Evolutionary conservation across 129 eudicot genomes (phyloP), one percentile per base, ranked within the genome.

Genomic region (Erigeron canadensis): DNA sequence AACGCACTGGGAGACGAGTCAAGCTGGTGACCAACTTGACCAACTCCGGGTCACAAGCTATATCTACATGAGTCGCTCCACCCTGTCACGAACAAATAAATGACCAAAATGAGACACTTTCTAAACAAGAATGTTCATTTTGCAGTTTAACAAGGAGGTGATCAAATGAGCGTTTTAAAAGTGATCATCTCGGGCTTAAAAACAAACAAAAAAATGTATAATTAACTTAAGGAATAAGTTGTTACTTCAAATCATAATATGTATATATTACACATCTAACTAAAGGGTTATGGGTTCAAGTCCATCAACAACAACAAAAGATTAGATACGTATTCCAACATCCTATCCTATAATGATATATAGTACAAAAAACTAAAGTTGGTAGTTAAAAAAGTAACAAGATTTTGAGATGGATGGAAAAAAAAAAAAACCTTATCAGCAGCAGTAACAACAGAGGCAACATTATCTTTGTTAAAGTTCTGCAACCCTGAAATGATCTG

Each of bases 41-140:
- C 84, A 93, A 81, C 17, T 89, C 96, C 8, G 95, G 87, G 80
- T 93, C 95, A 76, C 98, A 89, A 7, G 98, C 98, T 69, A 93
- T 93, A 76, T 93, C 98, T 19, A 93, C 96, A 77, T 89, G 98
- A 72, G 96, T 89, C 44, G 98, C 98, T 74, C 98, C 98, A 55
- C 98, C 98, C 98, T 93, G 86, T 69, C 45, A 58, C 43, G 4
- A 58, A 54, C 4, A 57, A 39, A 2, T 13, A 4, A 6, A 23
- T 17, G 15, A 39, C 68, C 48, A 63, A 39, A 57, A 57, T 18
- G 16, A 12, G 50, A 45, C 50, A 45, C 50, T 8, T 0, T 45
- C 8, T 3, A 45, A 45, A 45, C 50, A 2, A 2, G 2, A 57
- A 0, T 8, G 6, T 57, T 34, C 63, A 57, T 21, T 21, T 7